Evolutionary conservation across 78 protist species (phyloP).

Genomic region (Dictyostelium brefeldianum): DNA sequence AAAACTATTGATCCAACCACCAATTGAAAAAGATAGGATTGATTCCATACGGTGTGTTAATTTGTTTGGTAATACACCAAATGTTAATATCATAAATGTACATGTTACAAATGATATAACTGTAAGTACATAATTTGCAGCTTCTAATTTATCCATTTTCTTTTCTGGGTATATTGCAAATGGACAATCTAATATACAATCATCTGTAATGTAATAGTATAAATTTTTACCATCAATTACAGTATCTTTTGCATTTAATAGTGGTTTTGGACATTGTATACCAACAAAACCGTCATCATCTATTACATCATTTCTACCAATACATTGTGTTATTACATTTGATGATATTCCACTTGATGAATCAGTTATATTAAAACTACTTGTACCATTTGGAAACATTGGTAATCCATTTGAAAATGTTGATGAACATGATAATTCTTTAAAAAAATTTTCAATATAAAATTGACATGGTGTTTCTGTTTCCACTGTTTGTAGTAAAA

Average conservation of each 20-base stretch:
- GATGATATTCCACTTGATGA: no score
- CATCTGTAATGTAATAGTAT: not conserved
- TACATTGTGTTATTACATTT: no score
- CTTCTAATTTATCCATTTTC: not conserved
- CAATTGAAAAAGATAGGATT: not conserved
- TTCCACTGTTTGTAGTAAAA: not conserved
- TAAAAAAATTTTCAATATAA: not conserved
- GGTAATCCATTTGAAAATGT: not conserved
- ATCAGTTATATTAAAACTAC: not conserved
- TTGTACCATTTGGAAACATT: not conserved
- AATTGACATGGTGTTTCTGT: not conserved
- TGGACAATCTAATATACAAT: conserved; percentile 14
- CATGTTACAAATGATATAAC: conserved; percentile 6
- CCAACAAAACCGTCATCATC: not conserved
- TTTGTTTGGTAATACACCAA: conserved; percentile 29
- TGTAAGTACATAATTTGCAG: not conserved
- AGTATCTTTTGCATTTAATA: conserved; percentile 7
- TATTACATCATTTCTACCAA: not conserved
- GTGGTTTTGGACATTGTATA: conserved; percentile 12
- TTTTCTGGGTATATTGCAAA: not conserved
- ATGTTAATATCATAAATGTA: conserved; percentile 15
- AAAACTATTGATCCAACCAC: not conserved
- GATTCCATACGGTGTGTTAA: conserved; percentile 35
- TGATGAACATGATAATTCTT: not conserved
- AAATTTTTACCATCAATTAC: not conserved